Conservation (phyloP, 768 basidiomycete genomes). For the Mycena rosella region DNA sequence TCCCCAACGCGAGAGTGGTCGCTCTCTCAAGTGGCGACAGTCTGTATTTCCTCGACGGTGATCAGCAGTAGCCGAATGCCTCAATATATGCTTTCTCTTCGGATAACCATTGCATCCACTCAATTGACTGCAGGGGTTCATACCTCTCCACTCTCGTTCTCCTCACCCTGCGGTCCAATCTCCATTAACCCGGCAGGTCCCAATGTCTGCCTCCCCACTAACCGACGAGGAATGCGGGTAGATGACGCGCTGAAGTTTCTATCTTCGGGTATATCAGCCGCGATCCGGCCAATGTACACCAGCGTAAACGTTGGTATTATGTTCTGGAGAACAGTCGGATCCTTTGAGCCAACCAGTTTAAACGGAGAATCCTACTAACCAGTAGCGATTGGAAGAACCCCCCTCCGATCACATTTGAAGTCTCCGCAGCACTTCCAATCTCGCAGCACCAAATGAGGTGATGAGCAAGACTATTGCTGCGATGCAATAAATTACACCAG, state of each 20-base stretch:
- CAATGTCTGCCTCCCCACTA: not conserved
- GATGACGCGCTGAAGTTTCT: not conserved
- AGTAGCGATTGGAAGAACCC: not conserved
- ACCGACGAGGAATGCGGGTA: not conserved
- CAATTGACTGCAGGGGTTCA: not conserved
- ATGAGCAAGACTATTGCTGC: constrained; percentile 1
- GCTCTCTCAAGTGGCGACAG: not conserved
- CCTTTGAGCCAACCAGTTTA: not conserved
- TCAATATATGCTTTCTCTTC: not conserved
- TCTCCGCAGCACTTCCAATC: not conserved
- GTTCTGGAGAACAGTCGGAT: not conserved
- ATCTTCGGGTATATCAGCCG: not conserved
- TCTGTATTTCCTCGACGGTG: constrained; percentile 2
- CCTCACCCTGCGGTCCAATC: constrained; percentile 3
- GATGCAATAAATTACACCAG: not conserved
- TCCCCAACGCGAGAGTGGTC: not conserved
- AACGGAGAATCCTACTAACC: constrained; percentile 3
- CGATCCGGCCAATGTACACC: constrained; percentile 6
- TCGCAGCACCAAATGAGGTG: not conserved
- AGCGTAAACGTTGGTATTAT: constrained; percentile 5
- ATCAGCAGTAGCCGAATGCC: not conserved
- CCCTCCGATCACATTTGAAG: not conserved
- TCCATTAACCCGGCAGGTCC: not conserved
- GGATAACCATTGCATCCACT: constrained; percentile 5
- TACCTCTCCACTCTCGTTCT: constrained; percentile 3